These are phyloP conservation scores for Plantago elongata DNA, from an alignment of 257 asterid genomes.

Conservation along the genomic window DNA sequence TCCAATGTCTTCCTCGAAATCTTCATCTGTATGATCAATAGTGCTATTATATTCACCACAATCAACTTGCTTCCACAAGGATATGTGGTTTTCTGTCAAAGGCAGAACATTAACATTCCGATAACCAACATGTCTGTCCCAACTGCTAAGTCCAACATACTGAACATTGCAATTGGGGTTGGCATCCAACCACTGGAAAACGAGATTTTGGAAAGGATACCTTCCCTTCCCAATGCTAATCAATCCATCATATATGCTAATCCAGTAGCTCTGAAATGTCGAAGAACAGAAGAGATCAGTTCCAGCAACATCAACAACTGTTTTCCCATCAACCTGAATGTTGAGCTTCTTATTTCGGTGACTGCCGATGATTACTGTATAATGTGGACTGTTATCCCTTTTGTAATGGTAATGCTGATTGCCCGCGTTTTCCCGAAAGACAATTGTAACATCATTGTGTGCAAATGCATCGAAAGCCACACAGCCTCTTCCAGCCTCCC, in stretches of 20 bases:
- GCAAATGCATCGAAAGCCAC: slow-evolving; percentile 97
- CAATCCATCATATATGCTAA: slow-evolving; percentile 79
- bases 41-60: slow-evolving; percentile 40
- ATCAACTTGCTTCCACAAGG: slow-evolving; percentile 87
- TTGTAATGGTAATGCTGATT: slow-evolving; percentile 98
- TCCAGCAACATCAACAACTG: slow-evolving; percentile 77
- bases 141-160: slow-evolving; percentile 94
- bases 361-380: slow-evolving; percentile 94
- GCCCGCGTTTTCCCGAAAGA: slow-evolving; percentile 87
- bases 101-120: slow-evolving; percentile 82
- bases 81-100: slow-evolving; percentile 69
- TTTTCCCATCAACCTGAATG: slow-evolving; percentile 80
- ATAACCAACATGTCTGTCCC: slow-evolving; percentile 97
- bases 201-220: slow-evolving; percentile 93
- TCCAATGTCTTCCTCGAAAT: slow-evolving; percentile 45
- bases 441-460: slow-evolving; percentile 86
- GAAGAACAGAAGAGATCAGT: slow-evolving; percentile 82
- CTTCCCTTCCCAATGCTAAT: slow-evolving; percentile 96
- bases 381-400: slow-evolving; percentile 85
- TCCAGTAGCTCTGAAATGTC: slow-evolving; percentile 93
- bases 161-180: slow-evolving; percentile 80
- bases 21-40: slow-evolving; percentile 58
- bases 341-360: slow-evolving; percentile 80
- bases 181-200: slow-evolving; percentile 90
- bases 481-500: slow-evolving; percentile 97